Percentiles rank a stretch among this genome's conserved stretches.
Evolutionary conservation across 179 eudicot species (phyloP).

Genomic region (Beta macrorhiza): DNA sequence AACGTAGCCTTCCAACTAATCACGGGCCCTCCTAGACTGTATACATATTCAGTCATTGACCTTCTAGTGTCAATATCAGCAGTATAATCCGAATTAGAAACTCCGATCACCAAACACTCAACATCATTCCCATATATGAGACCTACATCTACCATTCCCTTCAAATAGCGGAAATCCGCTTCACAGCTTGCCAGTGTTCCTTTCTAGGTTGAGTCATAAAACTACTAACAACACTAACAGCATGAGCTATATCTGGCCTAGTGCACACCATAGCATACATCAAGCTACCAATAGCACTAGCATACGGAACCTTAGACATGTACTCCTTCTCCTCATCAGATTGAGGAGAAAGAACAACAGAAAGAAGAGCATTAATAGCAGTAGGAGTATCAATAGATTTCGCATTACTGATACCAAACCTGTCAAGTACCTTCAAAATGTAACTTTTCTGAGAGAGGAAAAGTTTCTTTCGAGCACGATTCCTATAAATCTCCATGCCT

Average conservation of each 20-base stretch:
- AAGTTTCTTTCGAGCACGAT: not conserved
- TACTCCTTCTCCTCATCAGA: not conserved
- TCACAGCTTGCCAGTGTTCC: no score
- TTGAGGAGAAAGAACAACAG: not conserved
- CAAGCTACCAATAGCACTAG: no score
- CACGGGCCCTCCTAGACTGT: constrained; percentile 14
- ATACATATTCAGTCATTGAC: not conserved
- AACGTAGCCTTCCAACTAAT: constrained; percentile 22
- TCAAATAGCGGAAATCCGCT: no score
- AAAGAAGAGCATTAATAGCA: not conserved
- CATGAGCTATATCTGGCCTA: no score
- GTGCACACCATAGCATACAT: no score
- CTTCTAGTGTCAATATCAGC: constrained; percentile 22
- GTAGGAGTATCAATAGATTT: not conserved
- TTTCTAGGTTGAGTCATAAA: no score
- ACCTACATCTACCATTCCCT: no score
- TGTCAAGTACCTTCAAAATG: not conserved
- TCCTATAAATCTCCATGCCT: not conserved
- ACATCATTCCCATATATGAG: no score
- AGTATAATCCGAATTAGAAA: not conserved
- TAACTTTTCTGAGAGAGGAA: not conserved
- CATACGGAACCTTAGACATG: no score
- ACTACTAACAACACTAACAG: no score
- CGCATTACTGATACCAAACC: not conserved
- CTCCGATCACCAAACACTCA: not conserved